These are phyloP conservation scores for Allomyces arbusculus DNA, from an alignment of 192 early-diverging fungal genomes.

Conservation along the genomic window DNA sequence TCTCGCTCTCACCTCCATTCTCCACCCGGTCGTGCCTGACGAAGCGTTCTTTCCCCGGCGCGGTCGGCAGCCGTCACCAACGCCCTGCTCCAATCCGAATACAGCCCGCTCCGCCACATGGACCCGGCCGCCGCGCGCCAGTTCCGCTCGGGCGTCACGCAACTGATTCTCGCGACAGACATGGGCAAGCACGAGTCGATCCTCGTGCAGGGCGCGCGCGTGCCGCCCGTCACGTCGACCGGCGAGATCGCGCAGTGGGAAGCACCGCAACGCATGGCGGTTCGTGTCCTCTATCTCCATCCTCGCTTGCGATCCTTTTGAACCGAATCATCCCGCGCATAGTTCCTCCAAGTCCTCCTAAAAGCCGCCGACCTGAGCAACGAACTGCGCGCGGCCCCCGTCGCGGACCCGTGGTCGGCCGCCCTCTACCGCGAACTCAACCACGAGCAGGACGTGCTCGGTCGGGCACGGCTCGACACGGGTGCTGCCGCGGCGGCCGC, in stretches of 20 bases:
- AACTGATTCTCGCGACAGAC: not conserved
- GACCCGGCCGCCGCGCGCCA: not conserved
- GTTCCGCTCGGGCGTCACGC: not conserved
- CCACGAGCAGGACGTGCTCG: not conserved
- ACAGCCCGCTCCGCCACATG: not conserved
- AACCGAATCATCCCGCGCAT: too few relatives aligned
- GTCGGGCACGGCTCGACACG: not conserved
- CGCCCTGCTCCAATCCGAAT: too few relatives aligned
- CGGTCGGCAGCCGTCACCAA: not conserved
- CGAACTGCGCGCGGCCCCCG: not conserved
- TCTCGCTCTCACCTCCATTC: too few relatives aligned
- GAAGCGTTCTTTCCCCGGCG: too few relatives aligned
- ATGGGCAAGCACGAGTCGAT: not conserved
- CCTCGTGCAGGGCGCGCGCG: not conserved
- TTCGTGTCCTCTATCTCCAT: too few relatives aligned
- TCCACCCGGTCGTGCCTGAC: too few relatives aligned
- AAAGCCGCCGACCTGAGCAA: not conserved
- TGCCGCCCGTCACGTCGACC: too few relatives aligned
- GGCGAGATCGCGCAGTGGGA: too few relatives aligned
- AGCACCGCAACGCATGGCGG: too few relatives aligned
- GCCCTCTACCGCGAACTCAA: not conserved
- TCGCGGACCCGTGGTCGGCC: not conserved
- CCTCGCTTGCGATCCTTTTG: too few relatives aligned
- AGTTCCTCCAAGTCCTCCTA: not conserved
- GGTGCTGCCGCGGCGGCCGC: not conserved